Conservation (phyloP, 2,329 filamentous ascomycete genomes). For the Byssothecium circinans region DNA sequence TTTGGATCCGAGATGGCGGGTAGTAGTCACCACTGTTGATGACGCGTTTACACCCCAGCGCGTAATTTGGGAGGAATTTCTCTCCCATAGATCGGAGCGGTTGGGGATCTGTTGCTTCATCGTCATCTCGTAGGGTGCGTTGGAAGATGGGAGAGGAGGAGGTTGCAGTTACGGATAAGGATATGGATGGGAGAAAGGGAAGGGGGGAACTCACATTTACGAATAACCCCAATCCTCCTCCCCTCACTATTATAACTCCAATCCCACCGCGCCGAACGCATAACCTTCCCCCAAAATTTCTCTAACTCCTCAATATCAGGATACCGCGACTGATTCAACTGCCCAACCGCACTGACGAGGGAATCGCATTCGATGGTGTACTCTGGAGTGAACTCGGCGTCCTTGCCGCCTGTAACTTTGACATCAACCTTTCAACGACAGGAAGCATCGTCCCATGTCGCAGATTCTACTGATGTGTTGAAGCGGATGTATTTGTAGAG, state of each 20-base stretch:
- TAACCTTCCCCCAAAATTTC: constrained; percentile 55
- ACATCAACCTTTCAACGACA: constrained; percentile 57
- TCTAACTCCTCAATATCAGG: constrained; percentile 54
- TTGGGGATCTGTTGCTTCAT: constrained; percentile 53
- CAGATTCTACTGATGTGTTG: constrained; percentile 56
- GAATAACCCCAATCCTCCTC: constrained; percentile 62
- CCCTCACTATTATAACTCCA: constrained; percentile 58
- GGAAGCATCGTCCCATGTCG: constrained; percentile 57
- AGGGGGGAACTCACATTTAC: constrained; percentile 29
- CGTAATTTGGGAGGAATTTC: constrained; percentile 57
- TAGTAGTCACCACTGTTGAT: constrained; percentile 61
- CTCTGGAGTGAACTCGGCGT: constrained; percentile 54
- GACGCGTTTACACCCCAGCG: constrained; percentile 58
- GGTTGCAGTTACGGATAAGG: constrained; percentile 37
- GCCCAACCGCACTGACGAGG: constrained; percentile 60
- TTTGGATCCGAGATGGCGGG: constrained; percentile 52
- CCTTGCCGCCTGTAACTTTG: constrained; percentile 54
- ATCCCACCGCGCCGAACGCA: constrained; percentile 63
- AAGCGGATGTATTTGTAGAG: constrained; percentile 62
- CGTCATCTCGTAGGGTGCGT: constrained; percentile 48
- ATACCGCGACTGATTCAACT: constrained; percentile 58
- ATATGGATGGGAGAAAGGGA: not conserved
- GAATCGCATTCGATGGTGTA: constrained; percentile 61
- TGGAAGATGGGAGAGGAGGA: constrained; percentile 58
- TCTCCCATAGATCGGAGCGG: constrained; percentile 55